Percentiles rank a stretch among this genome's conserved stretches.
These are phyloP conservation scores for Lactifluus echinatus DNA, from an alignment of 768 basidiomycete species.

Conservation along the genomic window DNA sequence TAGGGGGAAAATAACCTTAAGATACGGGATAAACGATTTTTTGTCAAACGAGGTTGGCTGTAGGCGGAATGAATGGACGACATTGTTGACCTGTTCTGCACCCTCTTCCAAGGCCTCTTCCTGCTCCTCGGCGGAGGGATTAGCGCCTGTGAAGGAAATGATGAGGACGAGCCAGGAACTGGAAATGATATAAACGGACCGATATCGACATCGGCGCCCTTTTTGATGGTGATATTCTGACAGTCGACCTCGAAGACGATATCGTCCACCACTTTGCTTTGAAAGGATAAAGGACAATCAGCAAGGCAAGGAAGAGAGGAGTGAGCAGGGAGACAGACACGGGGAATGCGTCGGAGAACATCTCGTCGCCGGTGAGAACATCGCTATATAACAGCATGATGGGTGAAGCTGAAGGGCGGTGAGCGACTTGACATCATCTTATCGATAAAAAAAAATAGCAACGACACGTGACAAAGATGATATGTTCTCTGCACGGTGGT, in stretches of 20 bases:
- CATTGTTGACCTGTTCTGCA: slow-evolving; percentile 72
- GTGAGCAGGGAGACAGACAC: slow-evolving; percentile 40
- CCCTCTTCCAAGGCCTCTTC: slow-evolving; percentile 80
- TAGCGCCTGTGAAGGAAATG: slow-evolving; percentile 53
- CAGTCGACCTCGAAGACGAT: slow-evolving; percentile 88
- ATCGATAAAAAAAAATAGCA: slow-evolving; percentile 11
- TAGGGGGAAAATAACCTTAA: slow-evolving; percentile 51
- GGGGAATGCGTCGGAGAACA: slow-evolving; percentile 91
- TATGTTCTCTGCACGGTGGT: too few species aligned
- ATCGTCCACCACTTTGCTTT: slow-evolving; percentile 68
- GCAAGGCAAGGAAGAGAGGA: neutral
- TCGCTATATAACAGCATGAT: slow-evolving; percentile 78
- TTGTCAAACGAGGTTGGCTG: slow-evolving; percentile 79
- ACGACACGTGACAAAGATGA: slow-evolving; percentile 14
- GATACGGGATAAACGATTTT: slow-evolving; percentile 69
- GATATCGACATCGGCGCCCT: slow-evolving; percentile 79
- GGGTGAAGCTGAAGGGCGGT: too few species aligned
- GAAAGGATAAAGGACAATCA: neutral
- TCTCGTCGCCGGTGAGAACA: slow-evolving; percentile 74
- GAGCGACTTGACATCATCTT: neutral
- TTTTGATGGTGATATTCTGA: slow-evolving; percentile 54
- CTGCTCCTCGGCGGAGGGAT: slow-evolving; percentile 84
- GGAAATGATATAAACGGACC: slow-evolving; percentile 38
- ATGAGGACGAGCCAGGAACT: neutral
- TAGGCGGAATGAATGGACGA: slow-evolving; percentile 88